Base-by-base conservation (phyloP, 768 basidiomycete species). In the Lanmaoa rubissima region DNA sequence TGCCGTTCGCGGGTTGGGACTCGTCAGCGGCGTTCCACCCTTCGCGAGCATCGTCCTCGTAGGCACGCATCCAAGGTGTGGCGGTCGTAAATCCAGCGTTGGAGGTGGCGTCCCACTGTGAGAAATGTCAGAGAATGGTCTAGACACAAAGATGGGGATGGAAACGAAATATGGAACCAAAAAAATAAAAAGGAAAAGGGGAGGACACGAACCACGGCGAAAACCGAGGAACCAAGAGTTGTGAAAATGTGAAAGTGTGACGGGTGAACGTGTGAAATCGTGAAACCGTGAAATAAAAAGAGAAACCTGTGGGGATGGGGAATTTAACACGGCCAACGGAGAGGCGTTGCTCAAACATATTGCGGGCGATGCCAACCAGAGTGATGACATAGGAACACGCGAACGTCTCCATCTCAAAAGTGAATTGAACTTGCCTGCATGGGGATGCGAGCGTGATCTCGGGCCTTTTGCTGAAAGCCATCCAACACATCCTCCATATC, bases 41-140 rank as follows among this genome's bases (percentile, higher is more conserved):
- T 3, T 69, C 62, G n/a, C 60, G 53, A 0, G 63, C 63, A 64
- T 82, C 87, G 61, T 89, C 86, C 39, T 87, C 85, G 62, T 88
- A 85, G 8, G 86, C 81, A 26, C 85, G 76, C 86, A 90, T 90
- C 88, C 87, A 91, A 0, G 88, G 87, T 2, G 68, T 78, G 3
- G 81, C 83, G 0, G 79, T 75, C 13, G 85, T 84, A 68, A 90
- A 90, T 1, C 89, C 88, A 1, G 79, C 85, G 53, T 89, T 76
- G 9, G 69, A 28, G 4, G 74, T 68, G 10, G 73, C 53, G 58
- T 85, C 75, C 87, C 88, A 90, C 85, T 88, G 39, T 35, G 51
- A 12, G 21, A n/a, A n/a, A 8, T 35, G 47, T 49, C 39, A 36
- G 51, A 13, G 24, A 28, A 26, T 35, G 43, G 19, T 31, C 40